phyloP scores from a whole-genome alignment of 306 rosid species.

The Trifolium dubium region DNA sequence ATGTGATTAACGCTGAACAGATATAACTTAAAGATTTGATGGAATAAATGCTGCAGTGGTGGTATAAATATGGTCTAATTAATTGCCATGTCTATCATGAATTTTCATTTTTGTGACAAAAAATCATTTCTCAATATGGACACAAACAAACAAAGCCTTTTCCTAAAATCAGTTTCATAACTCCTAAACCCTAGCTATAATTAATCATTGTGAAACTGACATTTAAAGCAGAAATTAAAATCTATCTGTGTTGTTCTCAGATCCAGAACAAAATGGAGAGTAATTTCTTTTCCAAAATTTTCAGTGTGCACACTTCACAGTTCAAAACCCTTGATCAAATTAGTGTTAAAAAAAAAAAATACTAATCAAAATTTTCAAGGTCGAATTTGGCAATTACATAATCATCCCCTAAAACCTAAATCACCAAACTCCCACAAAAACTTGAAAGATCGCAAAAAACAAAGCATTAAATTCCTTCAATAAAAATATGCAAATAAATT shows the following conservation, averaged over 20 bases:
- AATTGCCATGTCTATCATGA: no score
- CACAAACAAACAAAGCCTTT: background rate
- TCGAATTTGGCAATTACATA: conserved; percentile 16
- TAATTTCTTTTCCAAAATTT: background rate
- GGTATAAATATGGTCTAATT: no score
- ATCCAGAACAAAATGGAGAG: conserved; percentile 7
- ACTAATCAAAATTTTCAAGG: background rate
- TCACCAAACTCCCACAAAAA: conserved; percentile 15
- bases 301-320: background rate
- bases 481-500: no score
- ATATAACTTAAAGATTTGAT: no score
- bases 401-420: conserved; percentile 9
- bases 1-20: no score
- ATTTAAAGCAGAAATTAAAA: background rate
- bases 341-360: no score
- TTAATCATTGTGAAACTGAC: background rate
- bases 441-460: conserved; percentile 3
- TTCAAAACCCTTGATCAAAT: no score
- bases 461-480: background rate
- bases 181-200: conserved; percentile 1
- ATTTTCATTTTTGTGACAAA: no score
- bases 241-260: background rate
- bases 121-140: no score
- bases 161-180: conserved; percentile 7
- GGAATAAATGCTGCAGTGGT: no score